phyloP scores from a whole-genome alignment of 768 basidiomycete species.

The Podaxis sp. region DNA sequence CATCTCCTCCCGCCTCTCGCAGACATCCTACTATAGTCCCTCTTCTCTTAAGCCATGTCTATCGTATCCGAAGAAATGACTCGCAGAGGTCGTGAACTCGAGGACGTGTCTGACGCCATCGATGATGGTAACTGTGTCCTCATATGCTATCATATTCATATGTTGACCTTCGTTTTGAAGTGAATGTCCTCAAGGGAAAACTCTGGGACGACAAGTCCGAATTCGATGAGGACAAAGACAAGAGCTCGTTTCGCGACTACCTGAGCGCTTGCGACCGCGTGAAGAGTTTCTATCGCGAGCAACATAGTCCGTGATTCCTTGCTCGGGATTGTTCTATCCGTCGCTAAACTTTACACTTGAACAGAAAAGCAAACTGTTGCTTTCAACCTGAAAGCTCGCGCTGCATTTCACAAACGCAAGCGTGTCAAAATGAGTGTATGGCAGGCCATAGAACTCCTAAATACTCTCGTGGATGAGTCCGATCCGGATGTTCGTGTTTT shows the following conservation, averaged over 20 bases:
- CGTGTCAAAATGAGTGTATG: slow-evolving; percentile 82
- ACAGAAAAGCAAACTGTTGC: slow-evolving; percentile 84
- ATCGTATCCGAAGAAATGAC: slow-evolving; percentile 16
- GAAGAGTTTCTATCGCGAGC: slow-evolving; percentile 74
- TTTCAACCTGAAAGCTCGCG: slow-evolving; percentile 78
- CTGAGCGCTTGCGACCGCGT: slow-evolving; percentile 76
- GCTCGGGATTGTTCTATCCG: neutral
- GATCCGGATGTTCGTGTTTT: slow-evolving; percentile 72
- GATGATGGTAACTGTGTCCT: slow-evolving; percentile 37
- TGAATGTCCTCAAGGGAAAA: slow-evolving; percentile 66
- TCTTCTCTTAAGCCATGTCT: slow-evolving; percentile 22
- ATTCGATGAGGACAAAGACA: slow-evolving; percentile 65
- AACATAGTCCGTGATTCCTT: slow-evolving; percentile 53
- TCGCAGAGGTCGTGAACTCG: slow-evolving; percentile 34
- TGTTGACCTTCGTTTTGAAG: slow-evolving; percentile 29
- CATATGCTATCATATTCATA: neutral
- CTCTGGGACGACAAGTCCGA: slow-evolving; percentile 55
- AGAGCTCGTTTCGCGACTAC: slow-evolving; percentile 68
- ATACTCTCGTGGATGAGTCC: slow-evolving; percentile 86
- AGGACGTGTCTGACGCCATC: slow-evolving; percentile 45
- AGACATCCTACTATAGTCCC: neutral
- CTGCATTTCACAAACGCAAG: slow-evolving; percentile 63
- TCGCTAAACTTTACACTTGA: neutral
- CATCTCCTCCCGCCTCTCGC: neutral
- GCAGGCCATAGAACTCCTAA: slow-evolving; percentile 85